Percentiles rank a stretch among this genome's conserved stretches.
Evolutionary conservation across 176 grass and related monocot genomes (phyloP).

Genomic region (Aegilops longissima): DNA sequence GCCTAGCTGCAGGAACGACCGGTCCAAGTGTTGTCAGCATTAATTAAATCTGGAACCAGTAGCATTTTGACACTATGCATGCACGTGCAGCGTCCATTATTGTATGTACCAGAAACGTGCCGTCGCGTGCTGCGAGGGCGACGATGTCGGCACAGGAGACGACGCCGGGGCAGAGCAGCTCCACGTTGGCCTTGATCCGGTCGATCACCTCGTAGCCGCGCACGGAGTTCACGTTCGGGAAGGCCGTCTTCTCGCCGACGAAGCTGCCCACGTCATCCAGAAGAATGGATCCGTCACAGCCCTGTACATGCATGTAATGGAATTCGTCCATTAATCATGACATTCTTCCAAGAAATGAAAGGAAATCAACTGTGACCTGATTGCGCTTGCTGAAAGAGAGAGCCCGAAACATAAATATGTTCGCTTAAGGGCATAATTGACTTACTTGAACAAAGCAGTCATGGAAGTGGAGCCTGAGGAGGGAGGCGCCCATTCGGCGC

Average conservation of each 20-base stretch:
- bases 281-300: conserved; percentile 78
- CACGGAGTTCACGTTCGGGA: conserved; percentile 66
- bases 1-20: conserved; percentile 43
- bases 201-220: conserved; percentile 83
- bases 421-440: no score
- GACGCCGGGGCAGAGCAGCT: conserved; percentile 51
- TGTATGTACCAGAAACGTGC: conserved; percentile 49
- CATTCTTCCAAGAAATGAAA: no score
- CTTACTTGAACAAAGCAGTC: conserved; percentile 79
- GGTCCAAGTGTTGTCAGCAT: not conserved
- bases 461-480: conserved; percentile 79
- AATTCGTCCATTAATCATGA: not conserved
- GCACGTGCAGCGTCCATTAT: not conserved
- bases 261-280: conserved; percentile 56
- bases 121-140: conserved; percentile 73
- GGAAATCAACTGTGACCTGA: not conserved
- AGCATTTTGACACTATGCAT: not conserved
- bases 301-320: conserved; percentile 15
- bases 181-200: conserved; percentile 63
- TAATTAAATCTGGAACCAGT: not conserved
- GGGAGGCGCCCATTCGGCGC: conserved; percentile 67
- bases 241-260: conserved; percentile 64
- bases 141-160: conserved; percentile 86
- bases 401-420: no score
- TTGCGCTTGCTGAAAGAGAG: not conserved